A percentile compares a stretch with the other conserved stretches of the same genome.
These are phyloP conservation scores for Exophiala calicioides DNA, from an alignment of 2,329 filamentous ascomycete species.

Conservation along the genomic window DNA sequence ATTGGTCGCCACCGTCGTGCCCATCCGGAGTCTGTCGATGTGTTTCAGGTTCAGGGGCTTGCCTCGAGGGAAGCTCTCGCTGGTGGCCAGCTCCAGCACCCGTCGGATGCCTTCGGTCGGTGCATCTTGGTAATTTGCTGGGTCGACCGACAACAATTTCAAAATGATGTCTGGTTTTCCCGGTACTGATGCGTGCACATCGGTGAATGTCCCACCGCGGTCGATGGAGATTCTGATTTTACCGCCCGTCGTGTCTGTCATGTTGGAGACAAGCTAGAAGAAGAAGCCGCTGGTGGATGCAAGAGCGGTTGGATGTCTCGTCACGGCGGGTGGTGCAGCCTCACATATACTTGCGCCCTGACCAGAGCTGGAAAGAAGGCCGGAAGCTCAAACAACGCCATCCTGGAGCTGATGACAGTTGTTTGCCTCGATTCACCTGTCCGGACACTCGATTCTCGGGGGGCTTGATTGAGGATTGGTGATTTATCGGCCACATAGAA, in stretches of 20 bases:
- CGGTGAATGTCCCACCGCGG: constrained; percentile 45
- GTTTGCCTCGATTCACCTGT: too few relatives aligned
- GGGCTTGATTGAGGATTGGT: too few relatives aligned
- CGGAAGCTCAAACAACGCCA: too few relatives aligned
- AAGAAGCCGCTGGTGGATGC: neutral
- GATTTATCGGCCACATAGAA: too few relatives aligned
- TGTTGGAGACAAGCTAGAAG: neutral
- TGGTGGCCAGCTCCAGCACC: constrained; percentile 58
- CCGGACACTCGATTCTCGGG: too few relatives aligned
- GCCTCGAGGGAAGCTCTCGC: too few relatives aligned
- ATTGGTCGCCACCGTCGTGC: constrained; percentile 87
- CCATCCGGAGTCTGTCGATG: constrained; percentile 57
- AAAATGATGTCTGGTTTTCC: constrained; percentile 40
- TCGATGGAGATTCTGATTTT: constrained; percentile 31
- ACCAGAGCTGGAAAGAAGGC: too few relatives aligned
- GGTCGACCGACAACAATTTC: constrained; percentile 44
- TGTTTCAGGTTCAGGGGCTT: neutral
- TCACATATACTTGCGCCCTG: too few relatives aligned
- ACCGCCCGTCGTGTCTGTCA: too few relatives aligned
- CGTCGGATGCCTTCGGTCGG: constrained; percentile 80
- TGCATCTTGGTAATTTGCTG: constrained; percentile 49
- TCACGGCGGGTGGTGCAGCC: too few relatives aligned
- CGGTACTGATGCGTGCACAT: constrained; percentile 41
- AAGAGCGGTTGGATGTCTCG: too few relatives aligned
- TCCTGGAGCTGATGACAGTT: too few relatives aligned